Conservation (phyloP, 305 asterid species). For the Solanum chacoense region DNA sequence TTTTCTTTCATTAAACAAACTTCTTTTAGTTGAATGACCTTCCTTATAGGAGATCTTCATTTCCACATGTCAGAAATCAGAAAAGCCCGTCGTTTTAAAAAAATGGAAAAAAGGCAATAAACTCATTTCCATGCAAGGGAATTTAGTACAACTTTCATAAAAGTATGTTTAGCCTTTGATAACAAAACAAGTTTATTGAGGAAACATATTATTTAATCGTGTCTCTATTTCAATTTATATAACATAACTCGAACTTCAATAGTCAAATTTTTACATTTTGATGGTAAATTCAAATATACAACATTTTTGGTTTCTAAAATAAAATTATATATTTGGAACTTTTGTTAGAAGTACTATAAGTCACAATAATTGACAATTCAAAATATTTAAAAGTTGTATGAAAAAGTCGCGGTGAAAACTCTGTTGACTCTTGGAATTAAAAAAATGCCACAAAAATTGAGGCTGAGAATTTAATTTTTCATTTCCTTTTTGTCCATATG, state of each 20-base stretch:
- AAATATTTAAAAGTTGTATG: neutral
- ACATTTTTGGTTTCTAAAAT: neutral
- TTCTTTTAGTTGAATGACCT: too few relatives aligned
- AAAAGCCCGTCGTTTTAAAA: neutral
- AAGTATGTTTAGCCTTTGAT: neutral
- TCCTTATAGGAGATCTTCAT: neutral
- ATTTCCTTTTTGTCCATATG: neutral
- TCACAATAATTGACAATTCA: neutral
- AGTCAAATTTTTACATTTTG: neutral
- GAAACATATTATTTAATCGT: neutral
- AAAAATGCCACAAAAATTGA: neutral
- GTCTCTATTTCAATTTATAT: neutral
- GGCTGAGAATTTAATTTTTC: neutral
- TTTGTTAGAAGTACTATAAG: neutral
- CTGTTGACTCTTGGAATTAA: neutral
- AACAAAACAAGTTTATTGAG: neutral
- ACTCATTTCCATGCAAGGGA: neutral
- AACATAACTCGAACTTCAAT: neutral
- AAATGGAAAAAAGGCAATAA: neutral
- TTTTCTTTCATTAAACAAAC: too few relatives aligned
- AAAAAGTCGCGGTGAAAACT: neutral
- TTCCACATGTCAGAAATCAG: neutral
- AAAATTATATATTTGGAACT: neutral
- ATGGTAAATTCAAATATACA: neutral
- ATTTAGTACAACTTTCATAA: neutral